Conservation (phyloP, 2,329 filamentous ascomycete genomes). For the Xylariaceae sp. region DNA sequence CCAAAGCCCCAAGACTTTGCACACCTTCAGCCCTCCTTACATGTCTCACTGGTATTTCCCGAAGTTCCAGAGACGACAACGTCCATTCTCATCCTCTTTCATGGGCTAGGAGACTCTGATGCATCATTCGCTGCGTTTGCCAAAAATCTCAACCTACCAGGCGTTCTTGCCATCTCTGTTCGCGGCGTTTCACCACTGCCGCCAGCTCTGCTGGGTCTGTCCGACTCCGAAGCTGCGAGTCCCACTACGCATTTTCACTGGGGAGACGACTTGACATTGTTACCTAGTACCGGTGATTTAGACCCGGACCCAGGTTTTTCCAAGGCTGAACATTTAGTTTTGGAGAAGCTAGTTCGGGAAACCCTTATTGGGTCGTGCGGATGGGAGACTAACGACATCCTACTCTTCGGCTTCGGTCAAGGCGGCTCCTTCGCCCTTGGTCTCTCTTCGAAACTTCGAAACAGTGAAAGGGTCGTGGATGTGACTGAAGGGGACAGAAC, state of each 20-base stretch:
- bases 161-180: slow-evolving; percentile 76
- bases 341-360: slow-evolving; percentile 56
- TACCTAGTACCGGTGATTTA: slow-evolving; percentile 55
- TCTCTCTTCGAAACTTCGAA: slow-evolving; percentile 53
- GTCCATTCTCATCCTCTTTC: slow-evolving; percentile 80
- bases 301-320: slow-evolving; percentile 68
- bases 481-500: slow-evolving; percentile 26
- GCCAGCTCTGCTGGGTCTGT: slow-evolving; percentile 64
- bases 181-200: slow-evolving; percentile 74
- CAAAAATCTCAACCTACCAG: slow-evolving; percentile 72
- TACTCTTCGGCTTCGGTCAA: slow-evolving; percentile 72
- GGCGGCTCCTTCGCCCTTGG: slow-evolving; percentile 68
- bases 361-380: slow-evolving; percentile 62
- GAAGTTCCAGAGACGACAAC: slow-evolving; percentile 66
- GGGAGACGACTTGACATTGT: slow-evolving; percentile 69
- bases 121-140: slow-evolving; percentile 72
- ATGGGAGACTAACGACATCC: slow-evolving; percentile 63
- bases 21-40: slow-evolving; percentile 48
- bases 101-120: slow-evolving; percentile 82
- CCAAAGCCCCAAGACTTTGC: slow-evolving; percentile 58
- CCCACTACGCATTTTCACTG: slow-evolving; percentile 60
- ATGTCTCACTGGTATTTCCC: slow-evolving; percentile 55
- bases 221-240: slow-evolving; percentile 29
- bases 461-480: slow-evolving; percentile 44
- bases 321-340: slow-evolving; percentile 53